Evolutionary conservation across 352 stramenopile genomes (phyloP), one percentile per base, ranked within the genome.

Genomic region (Phytopythium delawarense): DNA sequence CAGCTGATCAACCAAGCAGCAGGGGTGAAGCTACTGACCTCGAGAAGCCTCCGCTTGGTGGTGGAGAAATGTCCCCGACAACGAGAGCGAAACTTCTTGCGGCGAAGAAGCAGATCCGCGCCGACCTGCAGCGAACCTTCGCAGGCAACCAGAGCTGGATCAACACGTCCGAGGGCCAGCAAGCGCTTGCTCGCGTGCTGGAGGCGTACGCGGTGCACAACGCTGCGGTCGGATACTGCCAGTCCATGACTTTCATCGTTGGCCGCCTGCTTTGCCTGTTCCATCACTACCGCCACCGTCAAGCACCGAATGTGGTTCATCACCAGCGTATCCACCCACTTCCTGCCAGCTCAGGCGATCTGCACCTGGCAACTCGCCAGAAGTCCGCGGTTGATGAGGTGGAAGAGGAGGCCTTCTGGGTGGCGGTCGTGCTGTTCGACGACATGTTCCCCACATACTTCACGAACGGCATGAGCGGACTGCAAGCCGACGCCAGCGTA

Each of bases 161-260:
- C 50, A 85, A 84, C 45, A 76, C 72, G 7, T 15, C 35, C 0
- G 63, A 69, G 0, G 83, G 84, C 0, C 75, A 88, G 34, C 52
- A 52, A 1, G 67, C 78, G 25, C 67, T 96, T 35, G 73, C 81
- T 50, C 71, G 86, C 8, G 80, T 97, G 25, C 62, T 97, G 9
- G 61, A 91, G 12, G 76, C 87, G 15, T 96, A 94, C 54, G 87
- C 89, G 0, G 46, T 94, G 32, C 79, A 91, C 59, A 94, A 96
- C 58, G 62, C 77, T 25, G 59, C 57, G 23, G 70, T 97, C 7
- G 89, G 89, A 16, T 97, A 97, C 64, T 96, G 89, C 52, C 89
- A 97, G 67, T 91, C 81, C 21, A 96, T 97, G 87, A 97, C 90
- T 44, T 96, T 96, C 57, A 79, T 97, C 23, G 86, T 85, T 9